Base-by-base conservation (phyloP, 2,329 filamentous ascomycete genomes). In the Fusarium coffeatum region DNA sequence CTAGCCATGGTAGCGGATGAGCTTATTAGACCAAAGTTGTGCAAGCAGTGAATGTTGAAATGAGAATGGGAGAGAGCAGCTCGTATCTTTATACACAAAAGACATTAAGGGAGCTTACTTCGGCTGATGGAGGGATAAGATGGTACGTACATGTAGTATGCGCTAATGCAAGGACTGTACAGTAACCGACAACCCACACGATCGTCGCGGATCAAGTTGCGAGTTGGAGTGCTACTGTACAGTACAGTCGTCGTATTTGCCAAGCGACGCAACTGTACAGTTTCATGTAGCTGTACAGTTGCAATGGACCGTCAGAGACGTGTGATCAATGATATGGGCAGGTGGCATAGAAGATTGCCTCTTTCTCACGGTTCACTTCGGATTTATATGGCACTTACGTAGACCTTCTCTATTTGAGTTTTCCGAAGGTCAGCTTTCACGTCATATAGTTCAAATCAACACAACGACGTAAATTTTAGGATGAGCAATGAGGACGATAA, bases 141-240 rank as follows among this genome's bases (percentile, higher is more conserved):
- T 4, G 23, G 23, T 53, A 42, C 22, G 18, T 53, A 27, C 10
- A 16, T 22, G 13, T 7, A 18, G 3, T 6, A 20, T 18, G 20
- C 49, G 22, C 59, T 57, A 64, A 64, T 34, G 59, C 49, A 45
- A 16, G 28, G 8, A 64, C 60, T 57, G 60, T 64, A 57, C 59
- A 64, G 59, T 23, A n/a, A 10, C 28, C 12, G 12, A n/a, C 18
- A 55, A 55, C 22, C 27, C 16, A 30, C 3, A 9, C 2, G 4
- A 22, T 2, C 4, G 13, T 12, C 23, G 22, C 27, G 20, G 22
- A 34, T 48, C 9, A 48, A 18, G 6, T 20, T 27, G 13, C 8
- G 16, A 15, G 22, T 16, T 30, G 28, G 8, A 6, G 0, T n/a
- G 28, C 15, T 6, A 59, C 58, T 30, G 59, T 48, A 22, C 42